Evolutionary conservation across 768 basidiomycete species (phyloP), one percentile per base, ranked within the genome.

Genomic region (Amanita muscaria): DNA sequence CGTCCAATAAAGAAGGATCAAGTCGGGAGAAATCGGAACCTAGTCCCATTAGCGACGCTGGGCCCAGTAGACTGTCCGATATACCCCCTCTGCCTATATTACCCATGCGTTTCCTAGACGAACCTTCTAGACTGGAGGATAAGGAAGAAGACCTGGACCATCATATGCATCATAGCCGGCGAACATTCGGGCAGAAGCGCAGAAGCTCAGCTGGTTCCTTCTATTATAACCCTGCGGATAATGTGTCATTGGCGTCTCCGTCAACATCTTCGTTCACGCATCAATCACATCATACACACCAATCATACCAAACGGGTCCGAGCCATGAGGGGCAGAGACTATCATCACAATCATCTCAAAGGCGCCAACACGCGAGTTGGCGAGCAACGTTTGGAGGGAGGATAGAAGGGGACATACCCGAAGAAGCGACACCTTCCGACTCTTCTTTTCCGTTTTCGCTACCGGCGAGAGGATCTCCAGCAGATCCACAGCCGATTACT

Each of bases 311-410:
- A 14, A 33, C 30, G 3, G 16, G 24, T 18, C 32, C 18, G 41
- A 42, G 29, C 15, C 24, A 42, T 1, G 41, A 42, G 34, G 34
- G 5, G 7, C 34, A 35, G 14, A 5, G 18, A 32, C 41, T 8
- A 22, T 7, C 15, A 22, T 35, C 43, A 11, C 19, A 18, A 15
- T 7, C 21, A 0, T 33, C 14, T 9, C 15, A 21, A 5, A 21
- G 12, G 10, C 16, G 43, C 16, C 22, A 23, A 21, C 43, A 44
- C 22, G 33, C 43, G 8, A 44, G 43, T 27, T 44, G 43, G 43
- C 23, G 43, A 10, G 18, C 12, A 14, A 44, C 43, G 10, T 44
- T 44, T 27, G 43, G 43, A 2, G 11, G 19, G 2, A 22, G 43
- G 4, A 31, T 8, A 14, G 22, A 27, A 19, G 34, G 23, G 21